A percentile compares a stretch with the other conserved stretches of the same genome.
phyloP scores from a whole-genome alignment of 345 rosid species.

The Nephelium lappaceum region DNA sequence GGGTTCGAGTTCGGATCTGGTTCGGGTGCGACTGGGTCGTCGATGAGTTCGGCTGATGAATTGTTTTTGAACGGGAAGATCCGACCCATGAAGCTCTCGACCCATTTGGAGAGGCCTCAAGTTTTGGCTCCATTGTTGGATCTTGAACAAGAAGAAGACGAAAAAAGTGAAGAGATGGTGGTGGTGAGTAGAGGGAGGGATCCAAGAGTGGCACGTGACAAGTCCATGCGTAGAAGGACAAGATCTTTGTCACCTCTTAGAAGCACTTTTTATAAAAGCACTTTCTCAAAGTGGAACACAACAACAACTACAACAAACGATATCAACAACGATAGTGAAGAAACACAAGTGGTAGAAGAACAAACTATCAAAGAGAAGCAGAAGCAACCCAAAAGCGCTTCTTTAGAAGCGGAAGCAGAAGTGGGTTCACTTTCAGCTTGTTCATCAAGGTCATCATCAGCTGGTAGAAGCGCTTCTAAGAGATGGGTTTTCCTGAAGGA shows the following conservation, averaged over 20 bases:
- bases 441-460: slow-evolving; percentile 83
- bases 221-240: slow-evolving; percentile 71
- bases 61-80: slow-evolving; percentile 87
- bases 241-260: slow-evolving; percentile 92
- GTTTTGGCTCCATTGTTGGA: slow-evolving; percentile 67
- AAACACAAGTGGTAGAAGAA: slow-evolving; percentile 18
- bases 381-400: not conserved
- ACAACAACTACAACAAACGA: too few species aligned
- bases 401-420: slow-evolving; percentile 14
- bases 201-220: slow-evolving; percentile 54
- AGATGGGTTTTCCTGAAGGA: slow-evolving; percentile 93
- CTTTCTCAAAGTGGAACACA: slow-evolving; percentile 37
- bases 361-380: not conserved
- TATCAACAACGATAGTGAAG: slow-evolving; percentile 2
- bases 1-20: slow-evolving; percentile 85
- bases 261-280: slow-evolving; percentile 46
- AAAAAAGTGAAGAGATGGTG: slow-evolving; percentile 22
- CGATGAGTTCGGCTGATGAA: slow-evolving; percentile 93
- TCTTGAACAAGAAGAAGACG: slow-evolving; percentile 69
- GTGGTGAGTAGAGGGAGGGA: slow-evolving; percentile 59
- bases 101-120: slow-evolving; percentile 85
- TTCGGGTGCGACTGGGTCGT: slow-evolving; percentile 47
- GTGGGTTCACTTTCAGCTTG: slow-evolving; percentile 64
- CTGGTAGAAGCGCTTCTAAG: slow-evolving; percentile 87
- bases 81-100: slow-evolving; percentile 90